phyloP scores from a whole-genome alignment of 495 filamentous ascomycete species.

The Penicillium angulare region DNA sequence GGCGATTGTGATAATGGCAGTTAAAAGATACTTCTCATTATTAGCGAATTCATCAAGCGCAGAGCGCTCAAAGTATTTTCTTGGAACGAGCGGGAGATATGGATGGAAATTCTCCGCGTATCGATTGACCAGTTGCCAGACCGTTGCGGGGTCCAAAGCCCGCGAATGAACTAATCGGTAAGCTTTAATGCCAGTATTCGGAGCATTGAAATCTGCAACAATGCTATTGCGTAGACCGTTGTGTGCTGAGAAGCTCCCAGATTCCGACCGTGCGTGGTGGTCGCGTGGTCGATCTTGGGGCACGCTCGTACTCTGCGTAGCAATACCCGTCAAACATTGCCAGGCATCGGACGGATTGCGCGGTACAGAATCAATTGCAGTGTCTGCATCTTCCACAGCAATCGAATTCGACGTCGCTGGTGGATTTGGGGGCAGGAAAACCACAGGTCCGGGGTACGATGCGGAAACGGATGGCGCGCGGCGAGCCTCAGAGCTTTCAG shows the following conservation, averaged over 20 bases:
- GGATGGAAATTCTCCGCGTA: slow-evolving; percentile 60
- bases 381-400: slow-evolving; percentile 42
- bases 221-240: slow-evolving; percentile 30
- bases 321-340: slow-evolving; percentile 45
- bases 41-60: slow-evolving; percentile 48
- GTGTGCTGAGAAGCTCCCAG: slow-evolving; percentile 25
- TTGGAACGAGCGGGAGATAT: slow-evolving; percentile 60
- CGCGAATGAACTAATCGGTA: slow-evolving; percentile 54
- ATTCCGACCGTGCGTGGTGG: slow-evolving; percentile 20
- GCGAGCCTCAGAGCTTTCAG: slow-evolving; percentile 27
- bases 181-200: slow-evolving; percentile 37
- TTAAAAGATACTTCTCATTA: slow-evolving; percentile 59
- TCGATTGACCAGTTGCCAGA: slow-evolving; percentile 51
- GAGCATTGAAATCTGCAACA: slow-evolving; percentile 25
- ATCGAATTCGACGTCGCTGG: slow-evolving; percentile 24
- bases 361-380: slow-evolving; percentile 41
- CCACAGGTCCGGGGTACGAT: slow-evolving; percentile 40
- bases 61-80: slow-evolving; percentile 49
- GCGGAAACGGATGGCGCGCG: slow-evolving; percentile 25
- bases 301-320: slow-evolving; percentile 30
- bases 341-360: slow-evolving; percentile 50
- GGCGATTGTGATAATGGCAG: slow-evolving; percentile 60
- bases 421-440: slow-evolving; percentile 38
- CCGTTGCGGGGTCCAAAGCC: slow-evolving; percentile 43
- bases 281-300: slow-evolving; percentile 19